Evolutionary conservation across 2,329 filamentous ascomycete genomes (phyloP), one percentile per base, ranked within the genome.

Genomic region (Sporothrix brasiliensis): DNA sequence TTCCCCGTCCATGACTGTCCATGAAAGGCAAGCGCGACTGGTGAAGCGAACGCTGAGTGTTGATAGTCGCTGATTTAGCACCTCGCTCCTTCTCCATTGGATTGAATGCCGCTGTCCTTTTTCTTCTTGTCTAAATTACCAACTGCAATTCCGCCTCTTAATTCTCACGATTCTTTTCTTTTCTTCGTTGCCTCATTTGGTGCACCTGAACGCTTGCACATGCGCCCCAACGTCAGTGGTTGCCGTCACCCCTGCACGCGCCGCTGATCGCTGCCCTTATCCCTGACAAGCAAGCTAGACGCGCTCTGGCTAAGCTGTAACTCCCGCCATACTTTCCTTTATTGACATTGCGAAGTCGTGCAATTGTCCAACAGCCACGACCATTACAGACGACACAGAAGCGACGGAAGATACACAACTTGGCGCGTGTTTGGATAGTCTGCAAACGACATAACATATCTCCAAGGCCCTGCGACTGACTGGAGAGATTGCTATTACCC

Each of bases 11-110:
- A 3, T 24, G 19, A n/a, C n/a, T 44, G 41, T 58, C 60, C 47
- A 24, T 49, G 56, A 52, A 44, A 39, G 50, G 69, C 70, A 70
- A 73, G 69, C 68, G 70, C 72, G 70, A 71, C 65, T 56, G 58
- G 44, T 30, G 58, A 39, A 65, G 58, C 14, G 53, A 61, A 14
- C 34, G 44, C 61, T 66, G 61, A 50, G 61, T 66, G 24, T 66
- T 66, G 61, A 50, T 66, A 21, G 44, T 66, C 61, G 61, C 44
- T 66, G 47, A 66, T 52, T 54, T 34, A 47, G 68, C 24, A 58
- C 58, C 19, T 53, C 53, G 60, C 58, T 41, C 67, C 30, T 69
- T 39, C 63, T 24, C 44, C 13, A 13, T 27, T 44, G 39, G 44
- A 47, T 24, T 14, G 13, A 54, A 30, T 50, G 39, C 21, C n/a